A percentile compares a stretch with the other conserved stretches of the same genome.
These are phyloP conservation scores for Microdochium trichocladiopsis DNA, from an alignment of 2,329 filamentous ascomycete genomes.

Conservation along the genomic window DNA sequence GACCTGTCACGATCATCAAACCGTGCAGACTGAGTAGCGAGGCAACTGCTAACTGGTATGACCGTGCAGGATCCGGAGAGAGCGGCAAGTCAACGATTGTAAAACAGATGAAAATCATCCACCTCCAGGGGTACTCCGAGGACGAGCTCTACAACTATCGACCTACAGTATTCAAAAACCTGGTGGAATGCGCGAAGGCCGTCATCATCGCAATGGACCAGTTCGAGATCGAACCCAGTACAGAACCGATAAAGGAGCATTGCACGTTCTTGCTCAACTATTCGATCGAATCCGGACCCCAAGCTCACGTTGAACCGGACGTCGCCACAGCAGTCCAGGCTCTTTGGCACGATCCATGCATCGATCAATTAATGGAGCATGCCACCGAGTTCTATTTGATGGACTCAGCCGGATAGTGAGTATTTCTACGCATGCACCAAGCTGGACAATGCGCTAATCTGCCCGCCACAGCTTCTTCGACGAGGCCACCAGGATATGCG, in stretches of 20 bases:
- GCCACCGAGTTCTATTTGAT: constrained; percentile 98
- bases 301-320: constrained; percentile 72
- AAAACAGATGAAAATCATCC: constrained; percentile 99
- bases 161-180: constrained; percentile 95
- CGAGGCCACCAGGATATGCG: constrained; percentile 78
- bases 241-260: constrained; percentile 63
- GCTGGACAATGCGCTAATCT: background rate
- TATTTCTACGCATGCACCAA: constrained; percentile 6
- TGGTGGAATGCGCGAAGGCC: constrained; percentile 93
- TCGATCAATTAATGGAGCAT: constrained; percentile 78
- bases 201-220: constrained; percentile 88
- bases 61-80: constrained; percentile 76
- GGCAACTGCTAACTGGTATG: background rate
- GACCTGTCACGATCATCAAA: background rate
- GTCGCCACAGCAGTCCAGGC: constrained; percentile 79
- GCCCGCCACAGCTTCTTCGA: constrained; percentile 74
- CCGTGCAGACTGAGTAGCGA: too few relatives aligned
- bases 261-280: constrained; percentile 81
- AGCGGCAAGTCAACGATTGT: constrained; percentile 99
- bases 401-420: constrained; percentile 98
- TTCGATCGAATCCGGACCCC: constrained; percentile 82
- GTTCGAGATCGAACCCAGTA: constrained; percentile 76
- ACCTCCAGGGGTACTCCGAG: constrained; percentile 92
- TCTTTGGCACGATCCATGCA: constrained; percentile 84
- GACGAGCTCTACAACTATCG: constrained; percentile 93